These are phyloP conservation scores for Calamus simplicifolius DNA, from an alignment of 176 grass and related monocot genomes.

Conservation along the genomic window DNA sequence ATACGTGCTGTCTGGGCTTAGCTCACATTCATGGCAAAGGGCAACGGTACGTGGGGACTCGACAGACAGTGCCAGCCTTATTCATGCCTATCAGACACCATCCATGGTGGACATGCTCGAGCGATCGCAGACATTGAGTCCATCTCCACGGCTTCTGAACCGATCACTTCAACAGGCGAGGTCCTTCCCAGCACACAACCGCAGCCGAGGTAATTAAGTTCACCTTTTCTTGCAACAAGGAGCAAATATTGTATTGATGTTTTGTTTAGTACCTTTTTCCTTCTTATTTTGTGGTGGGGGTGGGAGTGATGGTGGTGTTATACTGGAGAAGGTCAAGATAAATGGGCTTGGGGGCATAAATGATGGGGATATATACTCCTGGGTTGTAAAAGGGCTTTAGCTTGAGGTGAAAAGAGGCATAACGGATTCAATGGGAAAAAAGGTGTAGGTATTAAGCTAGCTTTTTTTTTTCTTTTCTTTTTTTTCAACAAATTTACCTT, in stretches of 20 bases:
- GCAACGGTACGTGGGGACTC: slow-evolving; percentile 77
- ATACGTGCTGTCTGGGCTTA: slow-evolving; percentile 67
- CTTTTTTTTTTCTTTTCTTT: background rate
- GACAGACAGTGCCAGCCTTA: slow-evolving; percentile 35
- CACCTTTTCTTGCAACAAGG: background rate
- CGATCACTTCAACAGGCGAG: slow-evolving; percentile 9
- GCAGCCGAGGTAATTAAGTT: background rate
- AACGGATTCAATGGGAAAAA: background rate
- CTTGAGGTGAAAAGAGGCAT: too few relatives aligned
- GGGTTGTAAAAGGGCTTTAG: too few relatives aligned
- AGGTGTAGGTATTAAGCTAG: background rate
- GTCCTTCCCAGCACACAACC: slow-evolving; percentile 14
- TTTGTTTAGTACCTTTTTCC: background rate
- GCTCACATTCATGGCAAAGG: slow-evolving; percentile 79
- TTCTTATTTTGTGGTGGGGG: background rate
- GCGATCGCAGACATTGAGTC: slow-evolving; percentile 55
- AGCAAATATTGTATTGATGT: background rate
- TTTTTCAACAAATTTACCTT: background rate
- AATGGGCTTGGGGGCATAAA: too few relatives aligned
- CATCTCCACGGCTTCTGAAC: background rate
- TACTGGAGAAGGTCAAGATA: too few relatives aligned
- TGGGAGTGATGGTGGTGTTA: background rate
- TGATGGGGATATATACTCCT: too few relatives aligned
- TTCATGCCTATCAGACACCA: slow-evolving; percentile 75
- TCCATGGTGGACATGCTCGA: slow-evolving; percentile 91